Base-by-base conservation (phyloP, 2,329 filamentous ascomycete species). In the Colletotrichum sp. region DNA sequence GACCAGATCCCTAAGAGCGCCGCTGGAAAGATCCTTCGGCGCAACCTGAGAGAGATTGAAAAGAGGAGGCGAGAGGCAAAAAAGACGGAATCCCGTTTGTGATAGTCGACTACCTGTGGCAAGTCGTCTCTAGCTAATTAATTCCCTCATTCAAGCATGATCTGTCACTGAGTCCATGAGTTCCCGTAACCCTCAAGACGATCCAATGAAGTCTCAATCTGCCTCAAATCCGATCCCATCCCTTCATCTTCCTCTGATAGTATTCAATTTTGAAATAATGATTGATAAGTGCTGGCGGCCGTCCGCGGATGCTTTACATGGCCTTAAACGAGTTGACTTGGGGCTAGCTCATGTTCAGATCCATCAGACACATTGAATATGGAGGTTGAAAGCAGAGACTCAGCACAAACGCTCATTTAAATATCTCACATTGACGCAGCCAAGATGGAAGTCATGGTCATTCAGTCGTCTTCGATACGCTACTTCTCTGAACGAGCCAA, bases 21-120 rank as follows among this genome's bases (percentile, higher is more conserved):
- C 1, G 89, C 88, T 70, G 91, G 91, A 4, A 93, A 93, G 87
- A 91, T 93, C 74, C 81, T 93, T 78, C 87, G 90, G 72, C 83
- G 90, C 52, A 82, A 90, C 21, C 81, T 92, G 77, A 88, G 86
- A 71, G 85, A 89, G 16, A 30, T n/a, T 24, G 24, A 64, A 21
- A 64, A 64, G 13, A 61, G 26, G 28, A 30, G 30, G 30, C 43
- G 59, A 12, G 26, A n/a, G 26, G 7, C 28, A 15, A 61, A 34
- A 6, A 59, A 28, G 55, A 59, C 21, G 24, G 16, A 59, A 8
- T 24, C 55, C 7, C 55, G 24, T 9, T 28, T 59, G 55, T 59
- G 24, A 59, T 13, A 52, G 10, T 21, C 55, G 24, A 28, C 18
- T 28, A 18, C 43, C 43, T 59, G n/a, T 28, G 24, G 16, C 21